Conservation (phyloP, 2,329 filamentous ascomycete genomes). For the Phymatotrichopsis omnivora region DNA sequence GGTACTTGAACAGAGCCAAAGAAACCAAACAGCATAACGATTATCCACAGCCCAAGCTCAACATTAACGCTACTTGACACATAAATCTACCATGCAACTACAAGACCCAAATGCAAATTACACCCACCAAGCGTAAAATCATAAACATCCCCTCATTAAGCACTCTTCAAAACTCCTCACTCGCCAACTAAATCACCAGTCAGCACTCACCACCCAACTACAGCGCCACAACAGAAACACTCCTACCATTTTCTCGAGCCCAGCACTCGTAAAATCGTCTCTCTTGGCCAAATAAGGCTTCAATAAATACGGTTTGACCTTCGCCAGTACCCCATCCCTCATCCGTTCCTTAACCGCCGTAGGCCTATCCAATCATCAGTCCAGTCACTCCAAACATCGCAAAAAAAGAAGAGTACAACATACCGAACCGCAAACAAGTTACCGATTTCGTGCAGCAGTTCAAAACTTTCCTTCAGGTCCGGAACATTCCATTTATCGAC, state of each 20-base stretch:
- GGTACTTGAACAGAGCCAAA: too few species aligned
- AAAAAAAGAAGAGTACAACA: not conserved
- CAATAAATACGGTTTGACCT: conserved; percentile 29
- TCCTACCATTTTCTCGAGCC: conserved; percentile 30
- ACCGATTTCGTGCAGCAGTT: conserved; percentile 84
- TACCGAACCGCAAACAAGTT: conserved; percentile 84
- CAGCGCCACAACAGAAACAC: too few species aligned
- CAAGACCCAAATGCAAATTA: too few species aligned
- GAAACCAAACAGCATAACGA: too few species aligned
- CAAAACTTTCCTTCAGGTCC: conserved; percentile 59
- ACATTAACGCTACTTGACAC: too few species aligned
- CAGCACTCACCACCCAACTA: too few species aligned
- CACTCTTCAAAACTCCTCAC: too few species aligned
- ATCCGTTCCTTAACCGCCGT: conserved; percentile 45
- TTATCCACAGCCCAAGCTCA: too few species aligned
- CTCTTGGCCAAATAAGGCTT: conserved; percentile 30
- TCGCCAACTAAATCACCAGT: too few species aligned
- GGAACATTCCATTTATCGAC: conserved; percentile 71
- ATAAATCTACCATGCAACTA: too few species aligned
- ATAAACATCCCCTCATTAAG: too few species aligned
- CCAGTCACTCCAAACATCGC: not conserved
- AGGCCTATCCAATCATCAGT: conserved; percentile 32
- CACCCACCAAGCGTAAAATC: too few species aligned
- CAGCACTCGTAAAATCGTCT: conserved; percentile 30
- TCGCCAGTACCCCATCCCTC: conserved; percentile 35